Evolutionary conservation across 345 rosid genomes (phyloP).

Genomic region (Syzygium aqueum): DNA sequence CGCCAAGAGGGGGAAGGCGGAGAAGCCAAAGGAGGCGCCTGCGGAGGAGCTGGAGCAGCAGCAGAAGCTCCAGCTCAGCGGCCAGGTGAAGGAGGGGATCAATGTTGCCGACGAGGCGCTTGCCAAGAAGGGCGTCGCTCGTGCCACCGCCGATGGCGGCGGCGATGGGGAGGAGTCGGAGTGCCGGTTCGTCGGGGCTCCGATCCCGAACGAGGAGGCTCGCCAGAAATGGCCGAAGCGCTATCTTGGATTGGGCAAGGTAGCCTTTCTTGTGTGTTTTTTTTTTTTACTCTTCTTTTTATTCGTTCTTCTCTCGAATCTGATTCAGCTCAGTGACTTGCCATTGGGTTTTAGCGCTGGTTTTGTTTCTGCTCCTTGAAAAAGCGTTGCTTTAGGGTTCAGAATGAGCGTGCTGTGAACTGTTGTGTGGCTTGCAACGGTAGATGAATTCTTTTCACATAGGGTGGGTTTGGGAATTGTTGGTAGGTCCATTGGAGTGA

Average conservation of each 20-base stretch:
- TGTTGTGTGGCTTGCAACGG: neutral
- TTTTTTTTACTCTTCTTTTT: neutral
- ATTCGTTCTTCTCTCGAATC: neutral
- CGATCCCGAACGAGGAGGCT: neutral
- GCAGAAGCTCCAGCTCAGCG: neutral
- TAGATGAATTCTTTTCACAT: neutral
- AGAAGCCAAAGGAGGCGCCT: neutral
- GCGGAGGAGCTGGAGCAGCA: neutral
- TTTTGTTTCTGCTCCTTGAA: neutral
- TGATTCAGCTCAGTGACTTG: neutral
- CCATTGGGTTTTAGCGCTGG: neutral
- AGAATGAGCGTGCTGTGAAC: neutral
- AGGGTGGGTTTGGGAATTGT: neutral
- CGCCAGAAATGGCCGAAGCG: neutral
- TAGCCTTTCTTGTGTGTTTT: neutral
- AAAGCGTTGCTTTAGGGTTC: neutral
- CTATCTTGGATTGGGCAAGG: neutral
- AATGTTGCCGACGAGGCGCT: neutral
- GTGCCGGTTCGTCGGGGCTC: neutral
- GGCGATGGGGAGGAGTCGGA: neutral
- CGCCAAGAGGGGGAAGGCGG: neutral
- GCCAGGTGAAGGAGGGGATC: neutral
- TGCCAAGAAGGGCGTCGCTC: neutral
- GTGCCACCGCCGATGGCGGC: neutral
- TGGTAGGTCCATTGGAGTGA: neutral